Percentiles rank a stretch among this genome's conserved stretches.
Conservation (phyloP, 1,284 basidiomycete species). For the Neonothopanus nambi region DNA sequence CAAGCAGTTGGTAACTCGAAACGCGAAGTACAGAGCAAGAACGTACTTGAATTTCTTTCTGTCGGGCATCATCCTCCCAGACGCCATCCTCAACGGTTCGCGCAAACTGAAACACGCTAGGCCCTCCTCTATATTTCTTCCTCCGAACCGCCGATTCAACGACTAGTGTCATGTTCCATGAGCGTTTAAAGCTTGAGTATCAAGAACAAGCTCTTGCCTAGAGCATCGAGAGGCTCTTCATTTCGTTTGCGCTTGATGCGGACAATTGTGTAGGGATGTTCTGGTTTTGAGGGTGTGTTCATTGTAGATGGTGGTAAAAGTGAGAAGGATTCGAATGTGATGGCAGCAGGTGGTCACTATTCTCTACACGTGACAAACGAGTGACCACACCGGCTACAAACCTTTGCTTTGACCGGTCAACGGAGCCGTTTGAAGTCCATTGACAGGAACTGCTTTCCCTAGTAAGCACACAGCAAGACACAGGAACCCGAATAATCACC, state of each 20-base stretch:
- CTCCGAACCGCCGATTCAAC: conserved; percentile 58
- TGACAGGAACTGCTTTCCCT: too few relatives aligned
- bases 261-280: conserved; percentile 62
- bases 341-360: background rate
- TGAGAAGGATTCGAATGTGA: background rate
- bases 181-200: too few relatives aligned
- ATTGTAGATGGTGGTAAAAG: background rate
- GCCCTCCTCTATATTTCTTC: conserved; percentile 60
- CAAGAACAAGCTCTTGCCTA: conserved; percentile 45
- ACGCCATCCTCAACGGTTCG: conserved; percentile 69
- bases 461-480: too few relatives aligned
- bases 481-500: too few relatives aligned
- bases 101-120: conserved; percentile 75
- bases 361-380: background rate
- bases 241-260: conserved; percentile 78
- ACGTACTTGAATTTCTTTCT: conserved; percentile 61
- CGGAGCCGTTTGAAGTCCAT: too few relatives aligned
- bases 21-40: background rate
- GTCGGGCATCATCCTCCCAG: conserved; percentile 60
- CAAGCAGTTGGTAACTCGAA: conserved; percentile 5
- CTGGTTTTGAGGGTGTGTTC: background rate
- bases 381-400: background rate
- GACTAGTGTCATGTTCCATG: conserved; percentile 38
- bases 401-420: too few relatives aligned
- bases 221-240: conserved; percentile 76